Conservation (phyloP, 805 yeast species). For the Saccharomycopsis sp. region DNA sequence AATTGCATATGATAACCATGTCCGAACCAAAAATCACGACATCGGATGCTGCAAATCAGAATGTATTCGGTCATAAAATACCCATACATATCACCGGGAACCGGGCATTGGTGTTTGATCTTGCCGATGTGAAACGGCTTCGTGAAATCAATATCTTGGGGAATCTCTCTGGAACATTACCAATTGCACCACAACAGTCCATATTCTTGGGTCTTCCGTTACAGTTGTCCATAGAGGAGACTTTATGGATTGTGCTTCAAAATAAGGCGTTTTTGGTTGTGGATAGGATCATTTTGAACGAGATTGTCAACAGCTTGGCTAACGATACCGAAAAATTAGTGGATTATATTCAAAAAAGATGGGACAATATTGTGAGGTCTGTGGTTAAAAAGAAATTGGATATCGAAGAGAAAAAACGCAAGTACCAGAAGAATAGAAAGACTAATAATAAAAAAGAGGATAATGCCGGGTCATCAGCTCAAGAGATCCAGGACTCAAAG, state of each 20-base stretch:
- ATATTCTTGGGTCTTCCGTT: constrained; percentile 81
- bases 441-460: constrained; percentile 4
- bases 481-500: constrained; percentile 8
- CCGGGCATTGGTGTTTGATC: constrained; percentile 47
- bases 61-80: constrained; percentile 1
- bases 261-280: constrained; percentile 39
- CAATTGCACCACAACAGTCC: constrained; percentile 91
- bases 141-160: constrained; percentile 68
- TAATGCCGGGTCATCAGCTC: constrained; percentile 4
- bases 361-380: constrained; percentile 20
- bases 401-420: constrained; percentile 20
- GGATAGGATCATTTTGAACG: constrained; percentile 29
- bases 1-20: background rate
- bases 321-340: constrained; percentile 16
- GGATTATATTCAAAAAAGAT: constrained; percentile 1
- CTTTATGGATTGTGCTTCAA: constrained; percentile 49
- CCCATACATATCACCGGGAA: constrained; percentile 14
- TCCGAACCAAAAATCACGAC: background rate
- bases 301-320: constrained; percentile 17
- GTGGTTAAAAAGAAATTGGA: constrained; percentile 18
- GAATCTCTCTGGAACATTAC: constrained; percentile 71
- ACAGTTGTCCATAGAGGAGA: constrained; percentile 66
- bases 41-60: background rate
- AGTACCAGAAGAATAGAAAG: constrained; percentile 6
- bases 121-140: constrained; percentile 45